phyloP scores from a whole-genome alignment of 2,329 filamentous ascomycete species.

The Arthrobotrys iridis region DNA sequence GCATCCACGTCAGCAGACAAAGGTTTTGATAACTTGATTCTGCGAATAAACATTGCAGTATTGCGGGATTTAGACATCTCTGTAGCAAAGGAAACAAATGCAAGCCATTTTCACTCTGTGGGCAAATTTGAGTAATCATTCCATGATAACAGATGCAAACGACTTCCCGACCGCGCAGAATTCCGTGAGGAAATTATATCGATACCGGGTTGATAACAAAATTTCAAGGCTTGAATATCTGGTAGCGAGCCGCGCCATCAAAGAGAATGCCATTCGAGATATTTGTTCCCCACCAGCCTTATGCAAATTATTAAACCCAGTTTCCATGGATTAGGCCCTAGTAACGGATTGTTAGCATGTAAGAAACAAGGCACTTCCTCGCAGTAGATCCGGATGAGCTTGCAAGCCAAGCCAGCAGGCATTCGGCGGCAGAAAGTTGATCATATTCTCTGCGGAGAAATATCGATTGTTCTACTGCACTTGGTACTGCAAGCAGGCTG shows the following conservation, averaged over 20 bases:
- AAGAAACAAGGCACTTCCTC: slow-evolving; percentile 1
- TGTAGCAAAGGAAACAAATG: background rate
- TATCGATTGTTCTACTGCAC: background rate
- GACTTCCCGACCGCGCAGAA: background rate
- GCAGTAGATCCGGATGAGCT: background rate
- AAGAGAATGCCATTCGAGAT: background rate
- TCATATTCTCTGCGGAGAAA: background rate
- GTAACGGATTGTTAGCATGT: background rate
- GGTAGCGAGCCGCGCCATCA: slow-evolving; percentile 28
- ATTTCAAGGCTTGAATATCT: background rate
- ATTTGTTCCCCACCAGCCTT: slow-evolving; percentile 21
- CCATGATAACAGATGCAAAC: slow-evolving; percentile 3
- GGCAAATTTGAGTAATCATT: slow-evolving; percentile 5
- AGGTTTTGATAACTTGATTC: background rate
- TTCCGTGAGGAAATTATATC: background rate
- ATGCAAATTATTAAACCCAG: slow-evolving; percentile 14
- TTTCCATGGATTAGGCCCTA: slow-evolving; percentile 22
- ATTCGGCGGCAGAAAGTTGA: background rate
- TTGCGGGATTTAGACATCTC: background rate
- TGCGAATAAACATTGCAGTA: no score
- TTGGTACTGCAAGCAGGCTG: background rate
- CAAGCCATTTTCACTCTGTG: background rate
- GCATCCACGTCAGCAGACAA: background rate
- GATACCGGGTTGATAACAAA: background rate
- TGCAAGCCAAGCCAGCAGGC: slow-evolving; percentile 4